These are phyloP conservation scores for Novymonas esmeraldas DNA, from an alignment of 208 protist species.

Conservation along the genomic window DNA sequence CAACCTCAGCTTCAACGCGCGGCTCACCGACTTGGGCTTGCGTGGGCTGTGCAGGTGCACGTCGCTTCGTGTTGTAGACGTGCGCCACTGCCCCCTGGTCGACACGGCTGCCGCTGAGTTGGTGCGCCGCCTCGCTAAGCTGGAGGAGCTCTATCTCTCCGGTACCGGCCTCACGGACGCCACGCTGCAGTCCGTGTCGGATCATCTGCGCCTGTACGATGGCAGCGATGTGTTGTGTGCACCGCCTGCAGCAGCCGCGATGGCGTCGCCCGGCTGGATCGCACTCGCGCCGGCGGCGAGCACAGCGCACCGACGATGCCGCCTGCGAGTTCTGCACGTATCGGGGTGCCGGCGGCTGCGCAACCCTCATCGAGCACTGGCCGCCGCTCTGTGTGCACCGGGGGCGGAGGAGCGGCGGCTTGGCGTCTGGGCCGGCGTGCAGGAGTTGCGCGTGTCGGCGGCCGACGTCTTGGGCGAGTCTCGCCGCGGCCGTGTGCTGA, in stretches of 20 bases:
- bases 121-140: neutral
- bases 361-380: conserved; percentile 1
- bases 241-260: neutral
- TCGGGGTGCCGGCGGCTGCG: conserved; percentile 3
- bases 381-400: neutral
- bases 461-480: neutral
- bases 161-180: conserved; percentile 12
- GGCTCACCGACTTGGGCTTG: conserved; percentile 8
- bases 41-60: conserved; percentile 8
- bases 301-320: neutral
- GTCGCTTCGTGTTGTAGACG: conserved; percentile 8
- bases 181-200: conserved; percentile 2
- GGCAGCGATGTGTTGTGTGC: no score
- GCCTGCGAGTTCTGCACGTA: conserved; percentile 16
- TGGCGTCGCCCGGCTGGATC: no score
- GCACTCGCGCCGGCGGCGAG: no score
- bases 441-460: conserved; percentile 7
- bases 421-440: neutral
- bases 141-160: conserved; percentile 25
- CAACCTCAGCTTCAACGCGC: conserved; percentile 4
- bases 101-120: conserved; percentile 7
- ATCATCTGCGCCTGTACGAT: neutral
- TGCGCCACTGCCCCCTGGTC: conserved; percentile 9
- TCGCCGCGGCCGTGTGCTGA: neutral
- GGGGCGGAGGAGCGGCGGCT: neutral